phyloP scores from a whole-genome alignment of 495 filamentous ascomycete genomes.

The Lasiosphaeria ovina region DNA sequence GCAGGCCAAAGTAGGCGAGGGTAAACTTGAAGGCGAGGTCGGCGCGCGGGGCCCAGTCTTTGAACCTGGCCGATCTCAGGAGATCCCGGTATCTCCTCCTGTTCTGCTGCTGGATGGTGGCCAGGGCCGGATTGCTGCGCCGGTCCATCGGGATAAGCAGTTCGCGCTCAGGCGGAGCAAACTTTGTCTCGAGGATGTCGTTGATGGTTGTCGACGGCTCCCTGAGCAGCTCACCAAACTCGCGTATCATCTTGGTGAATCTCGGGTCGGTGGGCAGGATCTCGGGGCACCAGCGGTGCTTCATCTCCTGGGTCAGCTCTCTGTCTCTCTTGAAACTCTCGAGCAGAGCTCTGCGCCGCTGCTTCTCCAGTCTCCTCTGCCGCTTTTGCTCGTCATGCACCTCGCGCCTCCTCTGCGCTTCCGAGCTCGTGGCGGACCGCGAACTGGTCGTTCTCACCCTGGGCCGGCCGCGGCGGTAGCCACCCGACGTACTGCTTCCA shows the following conservation, averaged over 20 bases:
- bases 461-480: too few species aligned
- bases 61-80: slow-evolving; percentile 8
- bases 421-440: too few species aligned
- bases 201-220: slow-evolving; percentile 11
- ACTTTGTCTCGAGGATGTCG: slow-evolving; percentile 16
- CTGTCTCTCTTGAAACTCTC: slow-evolving; percentile 8
- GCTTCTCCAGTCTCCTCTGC: too few species aligned
- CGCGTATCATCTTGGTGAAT: slow-evolving; percentile 1
- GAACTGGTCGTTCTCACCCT: too few species aligned
- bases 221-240: slow-evolving; percentile 11
- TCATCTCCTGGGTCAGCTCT: background rate
- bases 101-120: slow-evolving; percentile 21
- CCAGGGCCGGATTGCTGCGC: slow-evolving; percentile 14
- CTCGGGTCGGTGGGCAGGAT: slow-evolving; percentile 10
- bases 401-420: too few species aligned
- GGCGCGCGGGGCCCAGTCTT: background rate
- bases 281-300: slow-evolving; percentile 13
- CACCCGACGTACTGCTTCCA: too few species aligned
- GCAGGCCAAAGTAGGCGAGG: slow-evolving; percentile 29
- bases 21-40: slow-evolving; percentile 30
- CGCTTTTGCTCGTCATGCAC: too few species aligned
- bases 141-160: slow-evolving; percentile 20
- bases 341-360: background rate
- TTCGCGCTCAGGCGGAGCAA: slow-evolving; percentile 17
- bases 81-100: slow-evolving; percentile 18